These are phyloP conservation scores for Pseudocercospora fijiensis DNA, from an alignment of 2,329 filamentous ascomycete species.

Conservation along the genomic window DNA sequence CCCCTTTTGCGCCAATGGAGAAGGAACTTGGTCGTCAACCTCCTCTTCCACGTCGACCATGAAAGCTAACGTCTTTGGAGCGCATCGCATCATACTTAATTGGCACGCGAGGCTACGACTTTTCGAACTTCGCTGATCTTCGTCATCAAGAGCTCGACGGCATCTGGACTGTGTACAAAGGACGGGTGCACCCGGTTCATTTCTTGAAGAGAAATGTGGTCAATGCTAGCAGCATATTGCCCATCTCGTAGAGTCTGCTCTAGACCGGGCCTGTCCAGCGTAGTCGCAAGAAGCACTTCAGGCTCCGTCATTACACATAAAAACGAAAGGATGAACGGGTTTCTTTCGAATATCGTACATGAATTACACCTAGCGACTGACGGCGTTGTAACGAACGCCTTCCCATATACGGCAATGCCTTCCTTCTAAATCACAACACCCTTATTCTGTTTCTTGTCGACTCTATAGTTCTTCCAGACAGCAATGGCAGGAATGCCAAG, in stretches of 20 bases:
- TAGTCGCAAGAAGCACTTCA: background rate
- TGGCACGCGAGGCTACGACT: background rate
- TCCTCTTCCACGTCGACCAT: background rate
- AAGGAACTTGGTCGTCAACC: background rate
- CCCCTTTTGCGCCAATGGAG: background rate
- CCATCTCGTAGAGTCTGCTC: background rate
- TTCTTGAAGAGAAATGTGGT: background rate
- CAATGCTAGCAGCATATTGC: background rate
- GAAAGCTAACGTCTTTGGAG: background rate
- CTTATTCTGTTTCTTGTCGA: constrained; percentile 41
- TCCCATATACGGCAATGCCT: background rate
- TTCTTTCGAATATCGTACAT: background rate
- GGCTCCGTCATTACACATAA: background rate
- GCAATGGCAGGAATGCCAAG: constrained; percentile 35
- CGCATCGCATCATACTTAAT: background rate
- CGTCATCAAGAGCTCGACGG: background rate
- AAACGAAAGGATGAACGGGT: background rate
- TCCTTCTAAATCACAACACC: constrained; percentile 35
- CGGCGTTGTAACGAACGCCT: background rate
- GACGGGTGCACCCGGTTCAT: background rate
- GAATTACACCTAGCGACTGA: background rate
- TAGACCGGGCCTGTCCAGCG: background rate
- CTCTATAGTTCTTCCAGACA: constrained; percentile 41
- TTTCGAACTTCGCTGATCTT: background rate
- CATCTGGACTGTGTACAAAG: background rate